Base-by-base conservation (phyloP, 768 basidiomycete species). In the Gloeopeniophorella convolvens region DNA sequence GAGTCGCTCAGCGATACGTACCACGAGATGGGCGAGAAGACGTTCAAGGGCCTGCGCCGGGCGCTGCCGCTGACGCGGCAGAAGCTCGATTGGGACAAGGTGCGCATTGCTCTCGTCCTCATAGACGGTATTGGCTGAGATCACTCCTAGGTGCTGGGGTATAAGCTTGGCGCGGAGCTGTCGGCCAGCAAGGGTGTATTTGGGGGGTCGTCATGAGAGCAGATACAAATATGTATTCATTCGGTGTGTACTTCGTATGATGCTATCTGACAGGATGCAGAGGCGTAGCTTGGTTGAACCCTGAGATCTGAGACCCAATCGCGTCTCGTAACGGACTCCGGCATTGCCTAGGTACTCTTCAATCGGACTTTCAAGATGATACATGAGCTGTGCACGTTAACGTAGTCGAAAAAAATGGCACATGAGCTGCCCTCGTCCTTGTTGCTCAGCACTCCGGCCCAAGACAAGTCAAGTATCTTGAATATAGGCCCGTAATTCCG, bases 51-150 rank as follows among this genome's bases (percentile, higher is more conserved):
- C 5, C 73, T 99, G 43, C 75, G 96, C 58, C 77, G 96, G 31
- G 92, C 93, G 1, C 68, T 99, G 50, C 96, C 95, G 0, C 72
- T 97, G 62, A 97, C 93, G 11, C 77, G 90, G 59, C 88, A 90
- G 63, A 97, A 97, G 67, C 66, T 98, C 31, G 93, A 98, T 52
- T 99, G 96, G 95, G 92, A 95, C 55, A 90, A 84, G 75, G 90
- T 88, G 24, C 45, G 58, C 53, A n/a, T n/a, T n/a, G n/a, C 16
- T 39, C n/a, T 20, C 18, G 24, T 55, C 10, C 16, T 5, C 10
- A 15, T 10, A 34, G 28, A 26, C 11, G 26, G 6, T 27, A 32
- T 28, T 13, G 41, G 15, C 8, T 18, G 50, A 27, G 54, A 32
- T 18, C 12, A 30, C 26, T 67, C 32, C 13, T 48, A 78, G 76